Evolutionary conservation across 108 stramenopile species (phyloP).

Genomic region (Conticribra weissflogii): DNA sequence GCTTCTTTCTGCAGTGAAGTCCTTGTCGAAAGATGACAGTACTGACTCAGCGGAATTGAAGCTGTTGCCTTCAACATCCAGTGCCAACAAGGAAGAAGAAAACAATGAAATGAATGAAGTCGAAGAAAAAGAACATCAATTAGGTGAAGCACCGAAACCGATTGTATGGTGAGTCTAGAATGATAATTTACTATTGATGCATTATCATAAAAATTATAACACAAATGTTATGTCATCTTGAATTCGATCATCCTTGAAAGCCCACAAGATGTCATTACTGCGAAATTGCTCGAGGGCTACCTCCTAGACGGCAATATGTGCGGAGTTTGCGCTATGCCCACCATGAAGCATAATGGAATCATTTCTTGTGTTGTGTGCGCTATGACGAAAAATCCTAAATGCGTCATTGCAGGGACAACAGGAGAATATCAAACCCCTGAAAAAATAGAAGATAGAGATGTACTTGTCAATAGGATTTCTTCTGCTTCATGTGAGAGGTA

Average conservation of each 20-base stretch:
- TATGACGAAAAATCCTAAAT: no score
- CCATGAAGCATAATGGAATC: not conserved
- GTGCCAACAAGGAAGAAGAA: not conserved
- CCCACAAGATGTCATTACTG: conserved; percentile 1
- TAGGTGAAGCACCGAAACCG: not conserved
- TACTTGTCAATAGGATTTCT: not conserved
- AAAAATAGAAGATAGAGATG: conserved; percentile 1
- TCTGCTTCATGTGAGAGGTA: not conserved
- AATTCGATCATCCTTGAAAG: not conserved
- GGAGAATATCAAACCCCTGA: not conserved
- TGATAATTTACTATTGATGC: not conserved
- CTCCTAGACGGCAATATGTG: not conserved
- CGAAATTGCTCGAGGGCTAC: not conserved
- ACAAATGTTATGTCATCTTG: no score
- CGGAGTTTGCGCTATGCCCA: not conserved
- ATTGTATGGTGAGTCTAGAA: not conserved
- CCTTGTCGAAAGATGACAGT: not conserved
- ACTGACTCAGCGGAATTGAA: no score
- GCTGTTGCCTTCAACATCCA: not conserved
- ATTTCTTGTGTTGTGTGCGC: conserved; percentile 2
- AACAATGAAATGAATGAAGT: not conserved
- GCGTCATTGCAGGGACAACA: no score
- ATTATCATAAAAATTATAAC: not conserved
- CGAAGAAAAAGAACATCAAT: not conserved
- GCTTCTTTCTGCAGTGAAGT: not conserved